A percentile compares a stretch with the other conserved stretches of the same genome.
phyloP scores from a whole-genome alignment of 768 basidiomycete species.

The Rhodotorula taiwanensis region DNA sequence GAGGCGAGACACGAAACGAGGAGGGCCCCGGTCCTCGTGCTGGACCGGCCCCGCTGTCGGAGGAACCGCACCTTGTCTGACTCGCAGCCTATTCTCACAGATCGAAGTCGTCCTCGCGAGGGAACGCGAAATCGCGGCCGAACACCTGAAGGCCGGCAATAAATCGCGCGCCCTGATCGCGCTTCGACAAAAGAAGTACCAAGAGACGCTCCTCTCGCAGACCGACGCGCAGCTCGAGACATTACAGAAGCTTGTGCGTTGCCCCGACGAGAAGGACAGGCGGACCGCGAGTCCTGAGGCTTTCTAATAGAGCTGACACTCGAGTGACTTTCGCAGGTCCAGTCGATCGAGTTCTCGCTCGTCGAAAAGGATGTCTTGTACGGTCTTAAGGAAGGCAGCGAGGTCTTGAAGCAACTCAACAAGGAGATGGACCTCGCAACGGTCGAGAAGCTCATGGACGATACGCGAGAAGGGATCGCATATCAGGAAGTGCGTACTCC shows the following conservation, averaged over 20 bases:
- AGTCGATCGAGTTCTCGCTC: constrained; percentile 91
- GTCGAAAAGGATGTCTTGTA: constrained; percentile 87
- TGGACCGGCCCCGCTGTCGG: too few relatives aligned
- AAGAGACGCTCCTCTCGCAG: constrained; percentile 74
- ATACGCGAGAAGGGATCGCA: constrained; percentile 83
- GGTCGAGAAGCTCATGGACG: constrained; percentile 89
- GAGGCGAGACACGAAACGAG: too few relatives aligned
- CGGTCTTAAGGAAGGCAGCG: constrained; percentile 86
- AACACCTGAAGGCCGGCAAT: constrained; percentile 69
- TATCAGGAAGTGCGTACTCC: constrained; percentile 56
- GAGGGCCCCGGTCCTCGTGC: too few relatives aligned
- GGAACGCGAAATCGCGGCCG: constrained; percentile 81
- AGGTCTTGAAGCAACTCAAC: constrained; percentile 87
- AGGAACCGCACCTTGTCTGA: too few relatives aligned
- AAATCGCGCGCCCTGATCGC: constrained; percentile 83
- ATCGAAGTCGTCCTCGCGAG: constrained; percentile 77
- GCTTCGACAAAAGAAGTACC: constrained; percentile 84
- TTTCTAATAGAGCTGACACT: too few relatives aligned
- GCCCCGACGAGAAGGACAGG: too few relatives aligned
- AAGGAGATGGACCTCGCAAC: constrained; percentile 83
- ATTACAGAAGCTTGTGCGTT: constrained; percentile 72
- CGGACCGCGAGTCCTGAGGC: too few relatives aligned
- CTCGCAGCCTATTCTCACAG: constrained; percentile 47
- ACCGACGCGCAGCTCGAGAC: constrained; percentile 85
- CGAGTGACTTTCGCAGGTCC: constrained; percentile 64